These are phyloP conservation scores for Mitragyna speciosa DNA, from an alignment of 257 asterid genomes.

Conservation along the genomic window DNA sequence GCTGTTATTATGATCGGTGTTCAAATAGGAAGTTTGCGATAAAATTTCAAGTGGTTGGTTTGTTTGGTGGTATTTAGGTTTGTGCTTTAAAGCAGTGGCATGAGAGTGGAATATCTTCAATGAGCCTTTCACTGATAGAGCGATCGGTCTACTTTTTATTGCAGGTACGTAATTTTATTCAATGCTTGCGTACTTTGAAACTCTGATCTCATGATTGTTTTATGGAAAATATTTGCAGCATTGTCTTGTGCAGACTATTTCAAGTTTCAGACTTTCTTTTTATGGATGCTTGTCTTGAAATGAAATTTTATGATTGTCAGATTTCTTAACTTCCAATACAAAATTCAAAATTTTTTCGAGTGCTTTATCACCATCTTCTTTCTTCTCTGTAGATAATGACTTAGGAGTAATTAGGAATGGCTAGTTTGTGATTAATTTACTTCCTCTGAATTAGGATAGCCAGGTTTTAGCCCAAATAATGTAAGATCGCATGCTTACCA, in stretches of 20 bases:
- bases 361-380: background rate
- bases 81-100: slow-evolving; percentile 9
- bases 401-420: background rate
- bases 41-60: background rate
- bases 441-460: background rate
- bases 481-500: background rate
- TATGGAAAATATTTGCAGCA: background rate
- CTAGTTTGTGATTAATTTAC: background rate
- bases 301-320: background rate
- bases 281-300: background rate
- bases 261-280: background rate
- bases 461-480: background rate
- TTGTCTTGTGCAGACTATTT: background rate
- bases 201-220: background rate
- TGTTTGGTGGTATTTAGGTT: background rate
- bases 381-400: background rate
- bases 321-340: background rate
- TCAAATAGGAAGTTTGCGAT: background rate
- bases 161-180: slow-evolving; percentile 10
- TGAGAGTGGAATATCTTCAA: slow-evolving; percentile 25
- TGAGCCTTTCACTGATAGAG: slow-evolving; percentile 6
- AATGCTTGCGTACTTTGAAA: background rate
- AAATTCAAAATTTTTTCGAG: background rate
- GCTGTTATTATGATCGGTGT: background rate
- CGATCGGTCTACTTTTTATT: slow-evolving; percentile 8